Conservation (phyloP, 139 green algal species). For the Haematococcus sp. region DNA sequence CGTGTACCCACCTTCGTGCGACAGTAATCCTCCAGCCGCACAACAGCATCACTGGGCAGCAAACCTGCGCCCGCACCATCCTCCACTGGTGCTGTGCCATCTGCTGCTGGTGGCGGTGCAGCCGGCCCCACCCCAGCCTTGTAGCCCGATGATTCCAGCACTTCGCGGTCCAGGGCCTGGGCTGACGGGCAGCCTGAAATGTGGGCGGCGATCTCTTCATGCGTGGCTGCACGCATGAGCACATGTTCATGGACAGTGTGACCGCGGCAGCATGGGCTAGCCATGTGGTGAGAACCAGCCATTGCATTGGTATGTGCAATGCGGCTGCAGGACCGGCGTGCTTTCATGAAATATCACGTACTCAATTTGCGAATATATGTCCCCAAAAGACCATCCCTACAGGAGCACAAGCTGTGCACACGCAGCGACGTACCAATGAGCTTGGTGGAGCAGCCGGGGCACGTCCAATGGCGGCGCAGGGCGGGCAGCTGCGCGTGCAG, state of each 20-base stretch:
- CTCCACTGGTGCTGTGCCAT: neutral
- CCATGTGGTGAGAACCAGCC: too few relatives aligned
- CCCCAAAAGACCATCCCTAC: neutral
- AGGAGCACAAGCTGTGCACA: neutral
- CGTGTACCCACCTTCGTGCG: too few relatives aligned
- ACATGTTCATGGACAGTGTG: neutral
- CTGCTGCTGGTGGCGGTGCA: neutral
- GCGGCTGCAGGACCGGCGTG: too few relatives aligned
- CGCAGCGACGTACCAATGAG: constrained; percentile 14
- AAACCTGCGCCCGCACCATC: neutral
- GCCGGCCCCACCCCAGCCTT: neutral
- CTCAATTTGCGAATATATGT: constrained; percentile 10
- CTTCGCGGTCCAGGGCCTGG: neutral
- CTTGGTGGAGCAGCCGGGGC: constrained; percentile 24
- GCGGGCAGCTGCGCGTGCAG: constrained; percentile 30
- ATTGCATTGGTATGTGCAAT: too few relatives aligned
- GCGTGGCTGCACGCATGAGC: constrained; percentile 11
- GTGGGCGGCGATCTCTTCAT: constrained; percentile 14
- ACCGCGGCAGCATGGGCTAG: neutral
- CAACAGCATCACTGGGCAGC: neutral
- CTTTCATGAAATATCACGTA: neutral
- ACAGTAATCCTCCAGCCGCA: too few relatives aligned
- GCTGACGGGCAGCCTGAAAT: neutral
- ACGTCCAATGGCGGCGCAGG: constrained; percentile 32
- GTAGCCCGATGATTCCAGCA: neutral